Evolutionary conservation across 768 basidiomycete genomes (phyloP), one percentile per base, ranked within the genome.

Genomic region (Macrolepiota fuliginosa): DNA sequence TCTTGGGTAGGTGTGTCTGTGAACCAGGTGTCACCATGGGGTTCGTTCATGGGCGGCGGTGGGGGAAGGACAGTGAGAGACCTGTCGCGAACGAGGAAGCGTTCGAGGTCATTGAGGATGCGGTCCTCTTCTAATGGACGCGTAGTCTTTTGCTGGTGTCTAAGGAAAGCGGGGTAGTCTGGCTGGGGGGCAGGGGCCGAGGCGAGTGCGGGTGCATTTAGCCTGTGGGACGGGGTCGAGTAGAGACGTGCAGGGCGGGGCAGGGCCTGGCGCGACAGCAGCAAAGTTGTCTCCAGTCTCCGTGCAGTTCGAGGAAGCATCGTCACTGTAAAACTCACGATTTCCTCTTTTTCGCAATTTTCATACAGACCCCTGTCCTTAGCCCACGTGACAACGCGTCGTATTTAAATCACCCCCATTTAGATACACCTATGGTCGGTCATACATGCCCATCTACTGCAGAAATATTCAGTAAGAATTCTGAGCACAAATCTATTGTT

Each of bases 221-320:
- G 73, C 62, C 67, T 77, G 76, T 82, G 84, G 56, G 88, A 79
- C 13, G 88, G 86, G 0, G 88, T 80, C 17, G 89, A 89, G 72
- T 88, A 90, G 49, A 88, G 79, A 64, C 89, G 84, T 45, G 86
- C 85, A 55, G 88, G 87, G 53, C 89, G 83, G 24, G 86, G 87
- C 60, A 90, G 84, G 66, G 78, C 69, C 71, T 89, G 87, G 27
- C 89, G 80, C 70, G 88, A 89, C 76, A 81, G 82, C 81, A 85
- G 62, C 67, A 75, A 79, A 78, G 77, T 73, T 64, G 77, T 75
- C 77, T 79, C 77, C 0, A 79, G 70, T 67, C 71, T 70, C 29
- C 67, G 69, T 15, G 74, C 75, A 57, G 76, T 71, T 67, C 80
- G 65, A 25, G 77, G 69, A 55, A 82, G 70, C 80, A 82, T 82